phyloP scores from a whole-genome alignment of 139 green algal genomes.

The Tetraselmis chui region DNA sequence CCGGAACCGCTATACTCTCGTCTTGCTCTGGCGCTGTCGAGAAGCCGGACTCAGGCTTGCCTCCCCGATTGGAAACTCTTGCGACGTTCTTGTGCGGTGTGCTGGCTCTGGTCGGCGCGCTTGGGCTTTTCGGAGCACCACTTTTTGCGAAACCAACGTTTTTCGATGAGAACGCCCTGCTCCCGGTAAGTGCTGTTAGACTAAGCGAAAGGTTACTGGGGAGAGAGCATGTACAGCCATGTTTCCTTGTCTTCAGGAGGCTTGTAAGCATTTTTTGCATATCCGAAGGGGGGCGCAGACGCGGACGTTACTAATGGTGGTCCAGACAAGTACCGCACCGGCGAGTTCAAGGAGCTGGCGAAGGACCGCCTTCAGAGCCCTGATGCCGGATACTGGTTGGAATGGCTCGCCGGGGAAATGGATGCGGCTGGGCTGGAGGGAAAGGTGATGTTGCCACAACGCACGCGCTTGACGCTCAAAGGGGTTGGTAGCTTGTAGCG shows the following conservation, averaged over 20 bases:
- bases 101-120: slow-evolving; percentile 22
- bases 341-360: not conserved
- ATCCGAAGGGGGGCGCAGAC: slow-evolving; percentile 11
- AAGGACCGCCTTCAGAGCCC: not conserved
- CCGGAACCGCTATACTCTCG: too few relatives aligned
- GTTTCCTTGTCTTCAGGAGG: not conserved
- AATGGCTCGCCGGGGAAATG: not conserved
- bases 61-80: too few relatives aligned
- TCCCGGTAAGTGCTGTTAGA: slow-evolving; percentile 30
- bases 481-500: not conserved
- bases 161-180: slow-evolving; percentile 63
- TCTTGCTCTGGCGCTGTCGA: too few relatives aligned
- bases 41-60: too few relatives aligned
- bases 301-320: not conserved
- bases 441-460: not conserved
- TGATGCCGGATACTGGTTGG: not conserved
- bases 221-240: not conserved
- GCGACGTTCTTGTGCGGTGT: too few relatives aligned
- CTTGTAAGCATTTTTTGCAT: not conserved
- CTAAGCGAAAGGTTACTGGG: slow-evolving; percentile 21
- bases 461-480: too few relatives aligned
- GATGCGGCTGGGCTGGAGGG: not conserved
- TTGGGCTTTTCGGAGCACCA: slow-evolving; percentile 31
- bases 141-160: slow-evolving; percentile 34
- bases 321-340: not conserved